phyloP scores from a whole-genome alignment of 2,329 filamentous ascomycete genomes.

The Fusarium oxysporum region DNA sequence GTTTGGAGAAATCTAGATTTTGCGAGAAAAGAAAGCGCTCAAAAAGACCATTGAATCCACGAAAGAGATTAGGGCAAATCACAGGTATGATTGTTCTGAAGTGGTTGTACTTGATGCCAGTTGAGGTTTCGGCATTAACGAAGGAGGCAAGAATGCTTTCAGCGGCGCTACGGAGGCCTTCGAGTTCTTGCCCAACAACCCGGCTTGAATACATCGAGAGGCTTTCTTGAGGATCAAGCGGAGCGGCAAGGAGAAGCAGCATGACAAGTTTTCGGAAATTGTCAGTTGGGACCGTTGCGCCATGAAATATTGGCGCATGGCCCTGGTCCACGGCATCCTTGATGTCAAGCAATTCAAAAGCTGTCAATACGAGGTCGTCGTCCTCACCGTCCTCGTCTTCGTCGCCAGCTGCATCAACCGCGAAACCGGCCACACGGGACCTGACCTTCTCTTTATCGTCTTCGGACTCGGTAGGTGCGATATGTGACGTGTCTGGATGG shows the following conservation, averaged over 20 bases:
- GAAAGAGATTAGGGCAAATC: conserved; percentile 74
- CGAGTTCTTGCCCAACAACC: conserved; percentile 66
- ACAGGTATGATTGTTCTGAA: conserved; percentile 71
- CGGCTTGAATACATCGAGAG: conserved; percentile 70
- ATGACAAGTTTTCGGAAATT: conserved; percentile 78
- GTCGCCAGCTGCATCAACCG: conserved; percentile 58
- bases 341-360: conserved; percentile 75
- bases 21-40: conserved; percentile 82
- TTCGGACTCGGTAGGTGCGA: conserved; percentile 16
- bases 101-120: conserved; percentile 70
- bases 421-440: conserved; percentile 55
- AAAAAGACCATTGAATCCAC: conserved; percentile 75
- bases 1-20: conserved; percentile 73
- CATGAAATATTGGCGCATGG: conserved; percentile 63
- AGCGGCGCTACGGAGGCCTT: conserved; percentile 69
- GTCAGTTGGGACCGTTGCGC: conserved; percentile 78
- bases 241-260: conserved; percentile 75
- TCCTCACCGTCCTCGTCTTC: conserved; percentile 62
- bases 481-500: not conserved
- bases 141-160: conserved; percentile 75
- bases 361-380: conserved; percentile 75
- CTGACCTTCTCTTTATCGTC: conserved; percentile 2
- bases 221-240: conserved; percentile 72
- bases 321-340: conserved; percentile 69
- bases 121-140: conserved; percentile 71